These are phyloP conservation scores for Jatropha podagrica DNA, from an alignment of 441 rosid genomes.

Conservation along the genomic window DNA sequence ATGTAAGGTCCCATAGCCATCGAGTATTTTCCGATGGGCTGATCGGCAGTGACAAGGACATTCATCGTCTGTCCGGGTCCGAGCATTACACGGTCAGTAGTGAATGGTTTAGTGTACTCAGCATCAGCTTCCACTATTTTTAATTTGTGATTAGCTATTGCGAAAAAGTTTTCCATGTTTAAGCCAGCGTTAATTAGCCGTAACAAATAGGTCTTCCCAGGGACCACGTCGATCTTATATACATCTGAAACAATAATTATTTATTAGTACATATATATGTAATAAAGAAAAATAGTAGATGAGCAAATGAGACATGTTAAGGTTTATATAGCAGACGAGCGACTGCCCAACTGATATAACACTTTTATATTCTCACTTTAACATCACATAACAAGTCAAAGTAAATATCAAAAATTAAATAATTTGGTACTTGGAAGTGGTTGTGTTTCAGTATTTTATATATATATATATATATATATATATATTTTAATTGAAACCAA, in stretches of 20 bases:
- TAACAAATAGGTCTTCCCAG: constrained; percentile 74
- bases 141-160: constrained; percentile 73
- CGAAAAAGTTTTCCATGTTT: constrained; percentile 81
- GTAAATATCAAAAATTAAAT: not conserved
- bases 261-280: not conserved
- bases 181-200: constrained; percentile 77
- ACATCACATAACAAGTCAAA: not conserved
- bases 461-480: no score
- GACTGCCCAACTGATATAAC: not conserved
- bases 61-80: constrained; percentile 92
- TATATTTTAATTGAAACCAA: no score
- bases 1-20: constrained; percentile 81
- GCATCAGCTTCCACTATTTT: constrained; percentile 82
- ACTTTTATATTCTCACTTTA: not conserved
- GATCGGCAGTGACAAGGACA: constrained; percentile 77
- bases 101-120: constrained; percentile 73
- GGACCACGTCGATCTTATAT: constrained; percentile 57
- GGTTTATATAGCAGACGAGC: no score
- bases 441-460: no score
- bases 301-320: not conserved
- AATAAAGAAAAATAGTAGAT: not conserved
- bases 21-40: constrained; percentile 63
- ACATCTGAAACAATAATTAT: constrained; percentile 44
- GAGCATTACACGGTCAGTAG: constrained; percentile 71
- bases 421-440: not conserved